phyloP scores from a whole-genome alignment of 1,139 yeast species.

The Tardiomyces blankii region DNA sequence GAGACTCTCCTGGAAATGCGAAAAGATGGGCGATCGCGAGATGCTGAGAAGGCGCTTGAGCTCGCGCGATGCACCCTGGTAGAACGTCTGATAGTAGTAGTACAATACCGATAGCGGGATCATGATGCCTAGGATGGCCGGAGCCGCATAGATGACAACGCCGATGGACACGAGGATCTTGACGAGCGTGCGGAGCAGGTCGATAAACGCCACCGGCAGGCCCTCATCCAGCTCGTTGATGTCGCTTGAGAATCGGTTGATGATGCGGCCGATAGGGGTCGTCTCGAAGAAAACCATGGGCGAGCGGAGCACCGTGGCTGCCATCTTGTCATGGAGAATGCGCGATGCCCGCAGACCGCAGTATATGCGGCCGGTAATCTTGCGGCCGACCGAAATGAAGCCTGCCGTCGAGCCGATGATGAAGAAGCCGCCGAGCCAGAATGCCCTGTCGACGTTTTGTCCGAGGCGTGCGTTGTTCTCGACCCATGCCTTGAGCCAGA shows the following conservation, averaged over 20 bases:
- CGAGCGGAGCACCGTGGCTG: slow-evolving; percentile 61
- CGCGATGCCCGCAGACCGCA: slow-evolving; percentile 79
- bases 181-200: slow-evolving; percentile 41
- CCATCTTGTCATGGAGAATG: slow-evolving; percentile 70
- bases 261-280: slow-evolving; percentile 59
- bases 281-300: slow-evolving; percentile 62
- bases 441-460: slow-evolving; percentile 53
- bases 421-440: slow-evolving; percentile 61
- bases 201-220: slow-evolving; percentile 25
- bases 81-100: slow-evolving; percentile 73
- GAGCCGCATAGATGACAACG: slow-evolving; percentile 61
- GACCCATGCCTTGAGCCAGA: slow-evolving; percentile 95
- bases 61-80: slow-evolving; percentile 69
- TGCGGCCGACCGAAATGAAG: slow-evolving; percentile 46
- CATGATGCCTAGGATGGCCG: slow-evolving; percentile 41
- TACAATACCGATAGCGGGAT: slow-evolving; percentile 49
- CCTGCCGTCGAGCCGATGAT: slow-evolving; percentile 57
- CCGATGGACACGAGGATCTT: slow-evolving; percentile 52
- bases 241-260: slow-evolving; percentile 68
- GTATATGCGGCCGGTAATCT: slow-evolving; percentile 59
- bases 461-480: slow-evolving; percentile 29
- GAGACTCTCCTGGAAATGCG: slow-evolving; percentile 68
- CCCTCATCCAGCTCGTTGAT: slow-evolving; percentile 61
- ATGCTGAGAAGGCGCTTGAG: slow-evolving; percentile 71
- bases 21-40: slow-evolving; percentile 65